These are phyloP conservation scores for Seminavis robusta DNA, from an alignment of 108 stramenopile species.

Conservation along the genomic window DNA sequence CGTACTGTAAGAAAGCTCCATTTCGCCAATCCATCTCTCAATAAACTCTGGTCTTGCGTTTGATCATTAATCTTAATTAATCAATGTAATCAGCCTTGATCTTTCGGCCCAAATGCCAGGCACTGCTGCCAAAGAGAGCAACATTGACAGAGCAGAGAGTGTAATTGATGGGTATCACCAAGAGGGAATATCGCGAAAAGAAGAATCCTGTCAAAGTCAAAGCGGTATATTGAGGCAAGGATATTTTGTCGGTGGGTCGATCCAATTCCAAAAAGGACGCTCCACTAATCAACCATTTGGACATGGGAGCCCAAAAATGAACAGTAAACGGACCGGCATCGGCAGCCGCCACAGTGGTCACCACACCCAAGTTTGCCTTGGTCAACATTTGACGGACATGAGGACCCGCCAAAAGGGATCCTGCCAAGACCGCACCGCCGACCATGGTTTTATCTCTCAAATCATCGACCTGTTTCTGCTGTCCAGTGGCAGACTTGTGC, in stretches of 20 bases:
- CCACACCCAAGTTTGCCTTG: slow-evolving; percentile 50
- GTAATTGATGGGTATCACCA: slow-evolving; percentile 82
- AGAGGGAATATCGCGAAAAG: slow-evolving; percentile 78
- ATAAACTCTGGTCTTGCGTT: background rate
- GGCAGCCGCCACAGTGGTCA: slow-evolving; percentile 68
- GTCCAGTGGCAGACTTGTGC: slow-evolving; percentile 59
- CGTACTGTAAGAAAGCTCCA: too few relatives aligned
- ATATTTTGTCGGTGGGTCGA: slow-evolving; percentile 84
- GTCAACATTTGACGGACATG: slow-evolving; percentile 37
- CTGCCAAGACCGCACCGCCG: slow-evolving; percentile 58
- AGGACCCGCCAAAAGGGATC: slow-evolving; percentile 58
- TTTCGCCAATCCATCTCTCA: background rate
- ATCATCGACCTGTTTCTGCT: slow-evolving; percentile 65
- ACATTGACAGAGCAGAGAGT: slow-evolving; percentile 79
- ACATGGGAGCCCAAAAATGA: slow-evolving; percentile 83
- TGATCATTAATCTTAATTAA: slow-evolving; percentile 13
- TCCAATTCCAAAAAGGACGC: slow-evolving; percentile 78
- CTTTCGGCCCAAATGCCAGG: slow-evolving; percentile 84
- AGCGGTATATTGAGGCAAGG: slow-evolving; percentile 78
- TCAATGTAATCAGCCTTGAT: slow-evolving; percentile 78
- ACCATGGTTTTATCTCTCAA: slow-evolving; percentile 56
- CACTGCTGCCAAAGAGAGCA: slow-evolving; percentile 73
- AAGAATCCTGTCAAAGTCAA: slow-evolving; percentile 82
- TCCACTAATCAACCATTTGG: slow-evolving; percentile 84
- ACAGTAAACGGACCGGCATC: slow-evolving; percentile 70